Conservation (phyloP, 352 stramenopile species). For the Phytophthora europaea region DNA sequence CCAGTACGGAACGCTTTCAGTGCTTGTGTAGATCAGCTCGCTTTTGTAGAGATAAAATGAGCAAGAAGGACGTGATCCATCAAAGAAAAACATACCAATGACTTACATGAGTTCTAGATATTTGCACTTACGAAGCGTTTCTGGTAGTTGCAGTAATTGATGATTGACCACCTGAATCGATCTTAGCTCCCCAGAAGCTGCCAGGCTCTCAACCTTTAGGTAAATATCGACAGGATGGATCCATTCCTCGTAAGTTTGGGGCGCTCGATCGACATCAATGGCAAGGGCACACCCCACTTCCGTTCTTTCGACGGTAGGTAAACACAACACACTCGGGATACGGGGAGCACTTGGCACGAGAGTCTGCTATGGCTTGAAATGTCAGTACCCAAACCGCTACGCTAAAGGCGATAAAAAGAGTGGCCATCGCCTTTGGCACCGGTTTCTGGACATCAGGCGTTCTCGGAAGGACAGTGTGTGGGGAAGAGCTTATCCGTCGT, state of each 20-base stretch:
- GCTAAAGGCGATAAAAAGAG: constrained; percentile 27
- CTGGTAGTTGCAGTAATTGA: constrained; percentile 15
- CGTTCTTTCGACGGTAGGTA: constrained; percentile 21
- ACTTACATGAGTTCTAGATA: constrained; percentile 36
- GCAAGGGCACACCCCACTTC: constrained; percentile 23
- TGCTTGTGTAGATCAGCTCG: constrained; percentile 24
- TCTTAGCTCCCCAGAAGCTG: constrained; percentile 23
- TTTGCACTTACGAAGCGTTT: constrained; percentile 28
- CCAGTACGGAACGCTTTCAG: constrained; percentile 24
- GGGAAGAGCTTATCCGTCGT: not conserved
- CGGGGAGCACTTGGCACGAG: constrained; percentile 13
- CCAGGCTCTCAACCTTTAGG: constrained; percentile 19
- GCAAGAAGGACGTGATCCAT: not conserved
- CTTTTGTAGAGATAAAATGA: constrained; percentile 4
- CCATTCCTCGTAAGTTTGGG: constrained; percentile 40
- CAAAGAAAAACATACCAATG: not conserved
- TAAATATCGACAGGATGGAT: constrained; percentile 26
- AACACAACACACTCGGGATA: constrained; percentile 42
- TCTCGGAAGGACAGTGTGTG: not conserved
- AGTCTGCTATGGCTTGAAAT: constrained; percentile 24
- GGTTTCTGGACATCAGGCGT: constrained; percentile 3
- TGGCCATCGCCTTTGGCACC: constrained; percentile 25
- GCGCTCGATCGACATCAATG: constrained; percentile 31
- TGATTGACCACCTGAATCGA: constrained; percentile 45
- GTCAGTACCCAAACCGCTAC: constrained; percentile 26